Base-by-base conservation (phyloP, 2,329 filamentous ascomycete species). In the Xylariaceae sp. region DNA sequence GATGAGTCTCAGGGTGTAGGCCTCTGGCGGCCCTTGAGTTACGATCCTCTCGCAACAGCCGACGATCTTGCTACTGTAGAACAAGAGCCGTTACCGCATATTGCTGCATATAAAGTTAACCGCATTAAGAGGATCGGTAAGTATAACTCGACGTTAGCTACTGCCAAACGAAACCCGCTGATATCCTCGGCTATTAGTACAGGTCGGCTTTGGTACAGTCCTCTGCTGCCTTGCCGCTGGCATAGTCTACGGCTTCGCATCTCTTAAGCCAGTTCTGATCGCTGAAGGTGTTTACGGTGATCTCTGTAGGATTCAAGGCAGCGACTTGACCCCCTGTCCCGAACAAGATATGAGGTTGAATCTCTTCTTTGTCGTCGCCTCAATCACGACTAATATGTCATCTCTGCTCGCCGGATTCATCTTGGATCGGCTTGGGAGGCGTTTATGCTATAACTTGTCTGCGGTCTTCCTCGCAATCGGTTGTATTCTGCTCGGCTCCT, bases 341-440 rank as follows among this genome's bases (percentile, higher is more conserved):
- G 78, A 79, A 64, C 85, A 74, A 50, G 70, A 73, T 50, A 67
- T 74, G 65, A 67, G 71, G 19, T 76, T 90, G 54, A 90, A 90
- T 69, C 74, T 90, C 46, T 89, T 89, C 81, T 90, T 90, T 75
- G 87, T 86, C 20, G 77, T 86, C 45, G 87, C 86, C 3, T 87
- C 86, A 5, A 86, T 89, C 43, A 84, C 81, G 10, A 86, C 86
- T 5, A 90, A 90, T 66, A 81, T 89, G 16, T 83, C 81, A 44
- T 86, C 87, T 9, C 76, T 90, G 10, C 82, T 86, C 14, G 85
- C 88, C 2, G 88, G 88, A 23, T 85, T 85, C 1, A 81, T 88
- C 12, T 77, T 90, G 21, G 88, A 90, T 72, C 79, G 81, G 41
- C 89, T 81, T 65, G 88, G 88, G 7, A 86, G 87, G 21, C 80